Evolutionary conservation across 306 rosid species (phyloP).

Genomic region (Urtica urens): DNA sequence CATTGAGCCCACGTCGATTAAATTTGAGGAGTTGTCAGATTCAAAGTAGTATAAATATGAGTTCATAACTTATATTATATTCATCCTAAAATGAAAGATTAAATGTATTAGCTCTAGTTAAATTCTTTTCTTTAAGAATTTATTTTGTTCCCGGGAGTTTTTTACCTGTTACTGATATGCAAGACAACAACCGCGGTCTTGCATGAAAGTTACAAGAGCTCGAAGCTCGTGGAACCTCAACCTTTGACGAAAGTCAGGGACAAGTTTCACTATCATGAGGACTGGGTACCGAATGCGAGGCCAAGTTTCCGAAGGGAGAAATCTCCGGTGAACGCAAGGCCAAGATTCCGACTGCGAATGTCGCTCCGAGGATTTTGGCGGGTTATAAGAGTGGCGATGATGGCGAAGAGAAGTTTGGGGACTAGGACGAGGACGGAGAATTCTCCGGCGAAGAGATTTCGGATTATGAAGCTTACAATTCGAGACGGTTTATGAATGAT

Average conservation of each 20-base stretch:
- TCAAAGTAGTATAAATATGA: too few species aligned
- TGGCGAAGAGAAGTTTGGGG: background rate
- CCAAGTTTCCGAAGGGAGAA: constrained; percentile 23
- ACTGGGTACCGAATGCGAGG: constrained; percentile 61
- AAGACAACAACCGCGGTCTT: constrained; percentile 71
- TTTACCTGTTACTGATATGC: constrained; percentile 77
- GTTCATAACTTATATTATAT: too few species aligned
- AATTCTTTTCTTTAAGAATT: too few species aligned
- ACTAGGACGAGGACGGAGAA: constrained; percentile 24
- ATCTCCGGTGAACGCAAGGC: constrained; percentile 10
- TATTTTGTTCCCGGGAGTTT: constrained; percentile 77
- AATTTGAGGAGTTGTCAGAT: constrained; percentile 86
- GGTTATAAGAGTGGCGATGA: background rate
- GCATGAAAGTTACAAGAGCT: constrained; percentile 67
- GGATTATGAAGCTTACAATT: constrained; percentile 16
- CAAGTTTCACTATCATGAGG: constrained; percentile 76
- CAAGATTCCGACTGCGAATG: too few species aligned
- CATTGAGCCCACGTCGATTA: constrained; percentile 66
- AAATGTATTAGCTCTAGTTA: too few species aligned
- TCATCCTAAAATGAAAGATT: too few species aligned
- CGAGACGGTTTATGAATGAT: too few species aligned
- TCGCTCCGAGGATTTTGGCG: too few species aligned
- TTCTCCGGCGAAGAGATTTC: constrained; percentile 30
- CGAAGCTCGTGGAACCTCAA: constrained; percentile 61
- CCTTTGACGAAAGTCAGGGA: constrained; percentile 55